Base-by-base conservation (phyloP, 345 rosid genomes). In the Pistacia vera region DNA sequence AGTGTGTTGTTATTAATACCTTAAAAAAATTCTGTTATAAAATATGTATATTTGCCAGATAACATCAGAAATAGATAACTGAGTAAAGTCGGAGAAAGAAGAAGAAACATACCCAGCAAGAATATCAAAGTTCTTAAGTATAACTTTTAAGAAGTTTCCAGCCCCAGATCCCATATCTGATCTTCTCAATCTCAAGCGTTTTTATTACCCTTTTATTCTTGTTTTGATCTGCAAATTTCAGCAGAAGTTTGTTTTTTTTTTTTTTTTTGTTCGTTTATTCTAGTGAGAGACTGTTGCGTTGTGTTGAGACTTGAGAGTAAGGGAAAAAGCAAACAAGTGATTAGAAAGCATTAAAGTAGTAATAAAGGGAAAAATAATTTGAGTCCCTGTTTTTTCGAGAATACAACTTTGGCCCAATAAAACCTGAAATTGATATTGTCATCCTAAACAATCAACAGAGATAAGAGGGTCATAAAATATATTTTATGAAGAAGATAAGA, bases 121-220 rank as follows among this genome's bases (percentile, higher is more conserved):
- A 86, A 93, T 91, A 81, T 93, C 98, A 49, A 91, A 89, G 89
- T 92, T 93, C 74, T 86, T 81, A 49, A 93, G 82, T 71, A 92
- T 68, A 76, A 93, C 90, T 78, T 90, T 91, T 66, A 93, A 48
- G 76, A 93, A 89, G 81, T 75, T 86, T 80, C 90, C 90, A 65
- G 85, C 81, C 41, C 92, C 93, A 81, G 95, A 89, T 85, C 91
- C 97, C 98, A 91, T 89, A 22, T 63, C 72, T 56, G 66, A 61
- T 51, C 49, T 73, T 14, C 33, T 41, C 46, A 41, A 6, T 41
- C 46, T 41, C n/a, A 30, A 51, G 60, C 28, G 61, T 33, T 54
- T 28, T 62, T 22, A 4, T 8, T 18, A 9, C 44, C 61, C 33
- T 52, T 10, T 58, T 41, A 22, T 59, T 16, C 57, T 72, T 28